phyloP scores from a whole-genome alignment of 2,329 filamentous ascomycete species.

The Ilyonectria destructans region DNA sequence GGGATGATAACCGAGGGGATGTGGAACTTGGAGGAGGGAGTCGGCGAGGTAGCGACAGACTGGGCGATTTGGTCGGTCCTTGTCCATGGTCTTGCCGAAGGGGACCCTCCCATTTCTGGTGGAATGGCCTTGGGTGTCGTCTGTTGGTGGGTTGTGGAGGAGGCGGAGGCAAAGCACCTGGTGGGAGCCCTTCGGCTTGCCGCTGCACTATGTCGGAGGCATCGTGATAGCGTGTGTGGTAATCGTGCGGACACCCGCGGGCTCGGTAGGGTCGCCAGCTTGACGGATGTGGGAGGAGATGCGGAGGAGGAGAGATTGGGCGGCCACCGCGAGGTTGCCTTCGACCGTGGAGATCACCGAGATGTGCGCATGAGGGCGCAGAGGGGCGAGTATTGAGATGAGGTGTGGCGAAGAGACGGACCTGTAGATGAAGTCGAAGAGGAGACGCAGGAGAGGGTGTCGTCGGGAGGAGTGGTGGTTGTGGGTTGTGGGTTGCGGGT shows the following conservation, averaged over 20 bases:
- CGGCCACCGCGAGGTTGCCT: slow-evolving; percentile 31
- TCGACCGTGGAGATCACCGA: slow-evolving; percentile 29
- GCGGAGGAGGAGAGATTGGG: slow-evolving; percentile 22
- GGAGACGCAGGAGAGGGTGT: neutral
- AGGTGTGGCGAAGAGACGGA: neutral
- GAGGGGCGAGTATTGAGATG: neutral
- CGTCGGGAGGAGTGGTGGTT: slow-evolving; percentile 3
- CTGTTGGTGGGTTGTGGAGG: slow-evolving; percentile 43
- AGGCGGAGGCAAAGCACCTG: slow-evolving; percentile 52
- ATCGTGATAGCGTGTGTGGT: slow-evolving; percentile 56
- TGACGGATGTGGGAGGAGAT: slow-evolving; percentile 42
- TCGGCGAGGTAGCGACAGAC: slow-evolving; percentile 33
- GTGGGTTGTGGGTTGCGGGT: slow-evolving; percentile 12
- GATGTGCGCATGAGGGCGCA: slow-evolving; percentile 28
- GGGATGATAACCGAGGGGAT: slow-evolving; percentile 57
- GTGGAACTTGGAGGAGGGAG: slow-evolving; percentile 49
- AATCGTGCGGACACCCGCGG: slow-evolving; percentile 63
- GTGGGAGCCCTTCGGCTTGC: slow-evolving; percentile 57
- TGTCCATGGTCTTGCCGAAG: slow-evolving; percentile 44
- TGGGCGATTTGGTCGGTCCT: slow-evolving; percentile 26
- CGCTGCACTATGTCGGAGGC: slow-evolving; percentile 57
- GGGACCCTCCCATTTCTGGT: slow-evolving; percentile 38
- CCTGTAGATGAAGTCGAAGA: neutral
- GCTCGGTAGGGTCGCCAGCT: slow-evolving; percentile 57
- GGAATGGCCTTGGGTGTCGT: slow-evolving; percentile 44